A percentile compares a stretch with the other conserved stretches of the same genome.
Evolutionary conservation across 83 land plant genomes (phyloP).

Genomic region (Picea abies): DNA sequence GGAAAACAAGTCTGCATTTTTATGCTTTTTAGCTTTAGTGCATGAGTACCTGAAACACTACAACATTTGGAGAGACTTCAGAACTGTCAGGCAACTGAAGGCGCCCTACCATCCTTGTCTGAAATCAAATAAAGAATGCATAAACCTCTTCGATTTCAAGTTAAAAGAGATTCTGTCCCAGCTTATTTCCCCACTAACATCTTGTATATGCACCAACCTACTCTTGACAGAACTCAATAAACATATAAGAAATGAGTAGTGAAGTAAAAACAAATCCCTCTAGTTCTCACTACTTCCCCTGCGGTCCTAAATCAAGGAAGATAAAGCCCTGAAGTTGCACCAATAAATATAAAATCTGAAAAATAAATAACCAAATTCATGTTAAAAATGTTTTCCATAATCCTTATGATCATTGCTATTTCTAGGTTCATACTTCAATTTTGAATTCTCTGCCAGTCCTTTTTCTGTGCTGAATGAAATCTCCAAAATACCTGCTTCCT

Average conservation of each 20-base stretch:
- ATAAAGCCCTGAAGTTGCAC: not conserved
- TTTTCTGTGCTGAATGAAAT: not conserved
- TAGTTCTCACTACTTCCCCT: not conserved
- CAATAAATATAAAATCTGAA: not conserved
- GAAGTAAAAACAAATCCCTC: not conserved
- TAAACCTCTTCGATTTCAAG: not conserved
- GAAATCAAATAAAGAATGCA: not conserved
- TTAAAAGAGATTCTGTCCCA: not conserved
- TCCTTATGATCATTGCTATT: not conserved
- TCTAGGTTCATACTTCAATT: not conserved
- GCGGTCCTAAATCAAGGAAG: not conserved
- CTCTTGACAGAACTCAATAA: constrained; percentile 3
- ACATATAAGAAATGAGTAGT: not conserved
- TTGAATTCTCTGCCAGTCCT: not conserved
- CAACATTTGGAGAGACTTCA: constrained; percentile 70
- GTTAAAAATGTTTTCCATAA: not conserved
- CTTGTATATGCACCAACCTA: not conserved
- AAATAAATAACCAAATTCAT: not conserved
- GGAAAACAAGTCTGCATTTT: not conserved
- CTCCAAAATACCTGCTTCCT: not conserved
- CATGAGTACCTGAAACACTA: constrained; percentile 82
- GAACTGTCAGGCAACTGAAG: constrained; percentile 71
- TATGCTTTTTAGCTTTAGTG: not conserved
- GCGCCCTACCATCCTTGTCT: constrained; percentile 61
- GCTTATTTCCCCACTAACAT: not conserved